Evolutionary conservation across 2,329 filamentous ascomycete genomes (phyloP).

Genomic region (Ceratocystis smalleyi): DNA sequence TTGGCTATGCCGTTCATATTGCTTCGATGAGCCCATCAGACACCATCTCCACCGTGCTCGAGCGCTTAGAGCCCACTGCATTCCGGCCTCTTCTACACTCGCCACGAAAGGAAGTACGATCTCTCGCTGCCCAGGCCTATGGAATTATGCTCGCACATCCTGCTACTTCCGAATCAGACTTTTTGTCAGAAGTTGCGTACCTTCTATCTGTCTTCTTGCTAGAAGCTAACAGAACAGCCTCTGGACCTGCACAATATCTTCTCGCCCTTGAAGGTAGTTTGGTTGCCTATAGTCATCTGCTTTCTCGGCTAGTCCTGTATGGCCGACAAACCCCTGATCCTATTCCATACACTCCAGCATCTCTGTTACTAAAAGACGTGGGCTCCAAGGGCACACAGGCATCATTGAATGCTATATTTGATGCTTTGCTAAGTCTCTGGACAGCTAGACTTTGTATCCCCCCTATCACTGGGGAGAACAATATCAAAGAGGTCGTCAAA

Average conservation of each 20-base stretch:
- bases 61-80: slow-evolving; percentile 28
- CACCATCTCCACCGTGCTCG: not conserved
- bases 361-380: slow-evolving; percentile 23
- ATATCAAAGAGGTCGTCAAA: slow-evolving; percentile 34
- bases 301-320: slow-evolving; percentile 33
- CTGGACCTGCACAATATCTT: slow-evolving; percentile 27
- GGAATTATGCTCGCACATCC: slow-evolving; percentile 63
- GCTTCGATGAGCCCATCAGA: slow-evolving; percentile 35
- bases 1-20: slow-evolving; percentile 38
- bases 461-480: slow-evolving; percentile 18
- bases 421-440: slow-evolving; percentile 34
- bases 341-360: slow-evolving; percentile 21
- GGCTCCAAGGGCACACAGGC: slow-evolving; percentile 21
- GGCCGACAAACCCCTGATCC: slow-evolving; percentile 22
- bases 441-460: slow-evolving; percentile 29
- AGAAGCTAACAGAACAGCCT: slow-evolving; percentile 25
- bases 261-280: slow-evolving; percentile 34
- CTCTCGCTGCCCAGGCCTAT: slow-evolving; percentile 51
- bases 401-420: slow-evolving; percentile 31
- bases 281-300: slow-evolving; percentile 30
- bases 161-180: slow-evolving; percentile 25
- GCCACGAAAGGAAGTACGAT: slow-evolving; percentile 54
- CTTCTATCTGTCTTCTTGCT: slow-evolving; percentile 32
- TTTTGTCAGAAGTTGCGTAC: slow-evolving; percentile 21
- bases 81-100: slow-evolving; percentile 49